Conservation (phyloP, 1,284 basidiomycete genomes). For the Bondarzewia mesenterica region DNA sequence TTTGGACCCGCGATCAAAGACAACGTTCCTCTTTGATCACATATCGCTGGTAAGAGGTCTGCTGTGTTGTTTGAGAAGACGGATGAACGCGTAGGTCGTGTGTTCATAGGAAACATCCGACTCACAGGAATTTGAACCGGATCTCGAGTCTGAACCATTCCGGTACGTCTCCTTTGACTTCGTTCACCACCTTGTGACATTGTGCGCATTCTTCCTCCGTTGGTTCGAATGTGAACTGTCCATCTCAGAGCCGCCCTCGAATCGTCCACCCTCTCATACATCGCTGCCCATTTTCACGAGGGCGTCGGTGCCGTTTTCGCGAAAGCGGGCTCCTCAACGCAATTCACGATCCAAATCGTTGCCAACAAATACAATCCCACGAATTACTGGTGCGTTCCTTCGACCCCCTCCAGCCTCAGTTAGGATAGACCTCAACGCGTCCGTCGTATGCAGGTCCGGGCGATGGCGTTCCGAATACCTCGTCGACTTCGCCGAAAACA, state of each 20-base stretch:
- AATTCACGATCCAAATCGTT: slow-evolving; percentile 75
- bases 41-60: slow-evolving; percentile 54
- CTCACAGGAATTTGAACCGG: slow-evolving; percentile 52
- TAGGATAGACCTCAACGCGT: background rate
- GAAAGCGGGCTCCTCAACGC: slow-evolving; percentile 30
- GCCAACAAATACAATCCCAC: slow-evolving; percentile 90
- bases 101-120: slow-evolving; percentile 64
- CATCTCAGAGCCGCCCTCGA: slow-evolving; percentile 58
- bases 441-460: slow-evolving; percentile 62
- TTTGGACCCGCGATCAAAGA: slow-evolving; percentile 72
- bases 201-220: no score
- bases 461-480: slow-evolving; percentile 83
- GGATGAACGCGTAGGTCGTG: background rate
- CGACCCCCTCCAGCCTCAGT: no score
- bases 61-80: background rate
- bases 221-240: background rate
- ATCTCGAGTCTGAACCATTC: slow-evolving; percentile 63
- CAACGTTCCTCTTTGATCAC: slow-evolving; percentile 78
- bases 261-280: slow-evolving; percentile 57
- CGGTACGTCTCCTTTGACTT: slow-evolving; percentile 39
- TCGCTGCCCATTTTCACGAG: slow-evolving; percentile 70
- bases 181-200: no score
- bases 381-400: slow-evolving; percentile 71
- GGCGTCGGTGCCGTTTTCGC: slow-evolving; percentile 69
- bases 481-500: slow-evolving; percentile 48